These are phyloP conservation scores for Spathaspora passalidarum DNA, from an alignment of 805 yeast genomes.

Conservation along the genomic window DNA sequence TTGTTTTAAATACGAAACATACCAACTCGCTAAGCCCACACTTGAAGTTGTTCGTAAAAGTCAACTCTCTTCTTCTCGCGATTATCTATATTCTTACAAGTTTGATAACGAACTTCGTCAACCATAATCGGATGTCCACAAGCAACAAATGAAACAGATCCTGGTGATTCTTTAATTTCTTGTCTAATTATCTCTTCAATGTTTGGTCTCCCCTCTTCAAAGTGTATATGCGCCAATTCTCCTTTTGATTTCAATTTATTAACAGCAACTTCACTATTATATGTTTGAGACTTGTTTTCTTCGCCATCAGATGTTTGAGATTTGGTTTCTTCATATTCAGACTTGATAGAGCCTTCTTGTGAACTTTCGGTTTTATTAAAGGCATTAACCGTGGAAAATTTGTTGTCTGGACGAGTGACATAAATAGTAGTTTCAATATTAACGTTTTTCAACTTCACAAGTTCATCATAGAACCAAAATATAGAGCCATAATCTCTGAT, in stretches of 20 bases:
- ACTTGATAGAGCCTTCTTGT: neutral
- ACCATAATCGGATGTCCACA: conserved; percentile 66
- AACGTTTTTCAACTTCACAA: conserved; percentile 19
- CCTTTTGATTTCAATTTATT: conserved; percentile 8
- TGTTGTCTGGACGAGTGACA: conserved; percentile 22
- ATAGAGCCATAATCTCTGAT: conserved; percentile 51
- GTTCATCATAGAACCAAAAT: conserved; percentile 46
- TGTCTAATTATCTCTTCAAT: conserved; percentile 35
- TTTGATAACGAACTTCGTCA: conserved; percentile 51
- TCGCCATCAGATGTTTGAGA: too few relatives aligned
- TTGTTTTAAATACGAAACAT: too few relatives aligned
- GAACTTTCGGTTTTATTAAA: conserved; percentile 3
- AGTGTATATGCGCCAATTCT: conserved; percentile 31
- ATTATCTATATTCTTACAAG: conserved; percentile 38
- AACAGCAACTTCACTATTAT: conserved; percentile 17
- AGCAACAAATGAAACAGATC: conserved; percentile 49
- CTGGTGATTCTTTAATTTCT: conserved; percentile 34
- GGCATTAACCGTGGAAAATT: conserved; percentile 10
- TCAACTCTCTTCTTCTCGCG: conserved; percentile 50
- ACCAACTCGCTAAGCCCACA: conserved; percentile 56
- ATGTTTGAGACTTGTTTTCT: conserved; percentile 10
- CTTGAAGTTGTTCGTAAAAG: conserved; percentile 71
- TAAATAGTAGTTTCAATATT: conserved; percentile 26
- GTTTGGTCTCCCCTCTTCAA: conserved; percentile 48
- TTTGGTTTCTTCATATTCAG: too few relatives aligned